Base-by-base conservation (phyloP, 1,139 yeast genomes). In the Blastobotrys aristatus region DNA sequence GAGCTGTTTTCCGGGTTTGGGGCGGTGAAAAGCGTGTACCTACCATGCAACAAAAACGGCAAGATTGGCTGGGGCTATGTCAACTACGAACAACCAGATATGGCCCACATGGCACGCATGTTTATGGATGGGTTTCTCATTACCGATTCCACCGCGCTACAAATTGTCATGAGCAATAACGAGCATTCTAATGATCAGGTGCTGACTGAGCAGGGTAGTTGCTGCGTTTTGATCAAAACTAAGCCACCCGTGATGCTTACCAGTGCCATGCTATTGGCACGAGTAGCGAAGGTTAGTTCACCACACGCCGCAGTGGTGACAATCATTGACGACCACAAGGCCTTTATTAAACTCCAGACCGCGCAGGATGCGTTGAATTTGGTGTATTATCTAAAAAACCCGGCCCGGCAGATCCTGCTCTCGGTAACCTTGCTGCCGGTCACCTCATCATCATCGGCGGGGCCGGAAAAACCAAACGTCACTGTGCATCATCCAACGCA, bases 1-100 rank as follows among this genome's bases (percentile, higher is more conserved):
- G 75, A 75, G 50, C 68, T 82, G 58, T 85, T 86, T 67, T 67
- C 70, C 57, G 73, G 78, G 52, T 76, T 63, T 64, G 95, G 95
- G 68, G 66, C 71, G 50, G 76, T 57, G 27, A 82, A 88, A 59
- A 84, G 95, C 50, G 73, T 80, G 55, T 55, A 55, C 43, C 44
- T 55, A 22, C 50, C 56, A 1, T 18, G 29, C 13, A 33, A 40
- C 10, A 31, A 27, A 8, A 38, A 33, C 18, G 21, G 11, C n/a
- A 43, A 45, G 20, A 41, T 48, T 10, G 57, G 57, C 13, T 55
- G 57, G 57, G 58, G 58, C 26, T 54, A 46, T 39, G 48, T 55
- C 37, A 52, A 53, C 35, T 55, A 42, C 32, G 32, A 32, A 1
- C 4, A 21, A 6, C 32, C 13, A 7, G 18, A 40, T 11, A 37